Percentiles rank a stretch among this genome's conserved stretches.
Conservation (phyloP, 1,284 basidiomycete species). For the Moesziomyces sp. region DNA sequence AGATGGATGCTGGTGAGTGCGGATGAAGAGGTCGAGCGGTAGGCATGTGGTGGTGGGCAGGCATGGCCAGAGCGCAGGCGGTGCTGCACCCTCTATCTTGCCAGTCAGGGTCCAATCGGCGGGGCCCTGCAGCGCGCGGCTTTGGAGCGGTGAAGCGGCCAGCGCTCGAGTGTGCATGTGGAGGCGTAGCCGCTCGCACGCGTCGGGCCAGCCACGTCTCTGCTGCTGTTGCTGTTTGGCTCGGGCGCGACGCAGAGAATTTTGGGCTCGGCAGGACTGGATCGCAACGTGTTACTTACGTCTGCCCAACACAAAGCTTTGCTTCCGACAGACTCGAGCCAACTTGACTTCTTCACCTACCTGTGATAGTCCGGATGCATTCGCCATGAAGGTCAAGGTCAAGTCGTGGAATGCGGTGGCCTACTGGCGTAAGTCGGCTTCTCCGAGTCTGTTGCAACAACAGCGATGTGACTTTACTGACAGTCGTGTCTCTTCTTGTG, state of each 20-base stretch:
- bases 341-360: no score
- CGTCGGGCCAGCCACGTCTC: not conserved
- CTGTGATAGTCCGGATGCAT: not conserved
- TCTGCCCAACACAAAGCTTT: no score
- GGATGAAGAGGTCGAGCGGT: no score
- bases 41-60: no score
- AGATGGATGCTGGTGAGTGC: no score
- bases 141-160: no score
- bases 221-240: no score
- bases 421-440: constrained; percentile 61
- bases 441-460: no score
- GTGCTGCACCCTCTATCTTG: not conserved
- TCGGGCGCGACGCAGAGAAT: no score
- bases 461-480: not conserved
- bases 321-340: no score
- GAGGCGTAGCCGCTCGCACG: not conserved
- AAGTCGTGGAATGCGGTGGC: constrained; percentile 63
- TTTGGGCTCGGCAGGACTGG: no score
- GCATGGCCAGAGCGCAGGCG: not conserved
- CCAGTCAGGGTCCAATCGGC: not conserved
- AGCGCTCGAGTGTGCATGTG: not conserved
- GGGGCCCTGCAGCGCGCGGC: not conserved
- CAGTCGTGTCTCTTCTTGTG: not conserved
- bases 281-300: no score
- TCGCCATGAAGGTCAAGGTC: constrained; percentile 65